phyloP scores from a whole-genome alignment of 805 yeast species.

The Starmerella cellae region DNA sequence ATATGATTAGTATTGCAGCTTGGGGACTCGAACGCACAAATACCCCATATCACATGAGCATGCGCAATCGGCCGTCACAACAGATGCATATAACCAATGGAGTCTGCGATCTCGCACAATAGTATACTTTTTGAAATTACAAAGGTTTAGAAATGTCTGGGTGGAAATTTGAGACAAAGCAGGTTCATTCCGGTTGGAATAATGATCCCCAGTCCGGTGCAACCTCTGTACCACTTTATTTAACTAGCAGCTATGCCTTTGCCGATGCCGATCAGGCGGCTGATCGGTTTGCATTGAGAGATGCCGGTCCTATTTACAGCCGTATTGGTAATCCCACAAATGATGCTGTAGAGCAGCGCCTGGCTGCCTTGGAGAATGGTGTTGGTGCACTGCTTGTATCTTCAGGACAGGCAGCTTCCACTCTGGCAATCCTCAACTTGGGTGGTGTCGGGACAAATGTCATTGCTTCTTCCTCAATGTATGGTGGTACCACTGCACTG shows the following conservation, averaged over 20 bases:
- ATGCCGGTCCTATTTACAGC: slow-evolving; percentile 76
- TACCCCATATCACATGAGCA: not conserved
- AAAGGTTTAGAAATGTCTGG: slow-evolving; percentile 7
- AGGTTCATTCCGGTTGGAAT: slow-evolving; percentile 89
- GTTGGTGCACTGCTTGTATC: slow-evolving; percentile 77
- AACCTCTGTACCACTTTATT: slow-evolving; percentile 88
- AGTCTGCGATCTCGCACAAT: no score
- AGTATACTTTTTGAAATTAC: no score
- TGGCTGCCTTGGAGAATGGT: slow-evolving; percentile 89
- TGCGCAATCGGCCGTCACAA: not conserved
- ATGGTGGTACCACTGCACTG: slow-evolving; percentile 95
- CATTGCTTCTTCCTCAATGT: slow-evolving; percentile 70
- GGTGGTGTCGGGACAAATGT: slow-evolving; percentile 66
- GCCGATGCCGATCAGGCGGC: slow-evolving; percentile 86
- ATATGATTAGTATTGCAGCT: no score
- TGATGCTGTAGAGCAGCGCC: slow-evolving; percentile 79
- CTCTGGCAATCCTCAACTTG: slow-evolving; percentile 50
- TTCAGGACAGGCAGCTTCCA: slow-evolving; percentile 94
- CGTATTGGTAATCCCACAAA: slow-evolving; percentile 88
- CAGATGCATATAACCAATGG: not conserved
- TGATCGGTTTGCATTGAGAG: slow-evolving; percentile 70
- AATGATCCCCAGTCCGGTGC: slow-evolving; percentile 51
- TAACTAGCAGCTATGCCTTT: slow-evolving; percentile 81
- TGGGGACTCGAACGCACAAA: not conserved
- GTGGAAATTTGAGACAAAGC: slow-evolving; percentile 51